phyloP scores from a whole-genome alignment of 257 asterid genomes.

The Ilex aquifolium region DNA sequence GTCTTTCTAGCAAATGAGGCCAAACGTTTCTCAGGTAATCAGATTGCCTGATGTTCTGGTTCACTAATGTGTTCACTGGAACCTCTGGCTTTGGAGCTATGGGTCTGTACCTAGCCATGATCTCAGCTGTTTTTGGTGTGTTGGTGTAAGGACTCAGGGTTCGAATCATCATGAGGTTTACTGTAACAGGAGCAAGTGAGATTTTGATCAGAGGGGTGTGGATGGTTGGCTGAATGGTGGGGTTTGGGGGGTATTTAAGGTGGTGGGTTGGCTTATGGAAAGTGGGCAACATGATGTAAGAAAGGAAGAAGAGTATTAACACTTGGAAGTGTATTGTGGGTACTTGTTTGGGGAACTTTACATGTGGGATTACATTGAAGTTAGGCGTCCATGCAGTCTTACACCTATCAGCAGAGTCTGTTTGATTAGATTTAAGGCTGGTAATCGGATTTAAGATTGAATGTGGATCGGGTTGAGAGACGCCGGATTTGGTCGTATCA shows the following conservation, averaged over 20 bases:
- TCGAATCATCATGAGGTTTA: constrained; percentile 45
- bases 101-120: constrained; percentile 87
- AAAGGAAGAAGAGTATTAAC: constrained; percentile 24
- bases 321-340: constrained; percentile 72
- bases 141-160: constrained; percentile 47
- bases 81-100: constrained; percentile 85
- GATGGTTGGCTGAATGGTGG: background rate
- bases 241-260: constrained; percentile 21
- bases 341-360: constrained; percentile 64
- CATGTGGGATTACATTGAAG: constrained; percentile 44
- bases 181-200: background rate
- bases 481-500: too few species aligned
- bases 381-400: too few species aligned
- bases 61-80: constrained; percentile 26
- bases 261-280: constrained; percentile 37
- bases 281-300: constrained; percentile 42
- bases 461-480: too few species aligned
- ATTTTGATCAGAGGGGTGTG: background rate
- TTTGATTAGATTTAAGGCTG: too few species aligned
- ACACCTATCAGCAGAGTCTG: too few species aligned
- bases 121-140: constrained; percentile 71
- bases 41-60: constrained; percentile 49
- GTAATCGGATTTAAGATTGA: too few species aligned
- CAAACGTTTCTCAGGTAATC: constrained; percentile 66
- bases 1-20: constrained; percentile 81